Percentiles rank a stretch among this genome's conserved stretches.
These are phyloP conservation scores for Mortierella sp. DNA, from an alignment of 371 early-diverging fungal genomes.

Conservation along the genomic window DNA sequence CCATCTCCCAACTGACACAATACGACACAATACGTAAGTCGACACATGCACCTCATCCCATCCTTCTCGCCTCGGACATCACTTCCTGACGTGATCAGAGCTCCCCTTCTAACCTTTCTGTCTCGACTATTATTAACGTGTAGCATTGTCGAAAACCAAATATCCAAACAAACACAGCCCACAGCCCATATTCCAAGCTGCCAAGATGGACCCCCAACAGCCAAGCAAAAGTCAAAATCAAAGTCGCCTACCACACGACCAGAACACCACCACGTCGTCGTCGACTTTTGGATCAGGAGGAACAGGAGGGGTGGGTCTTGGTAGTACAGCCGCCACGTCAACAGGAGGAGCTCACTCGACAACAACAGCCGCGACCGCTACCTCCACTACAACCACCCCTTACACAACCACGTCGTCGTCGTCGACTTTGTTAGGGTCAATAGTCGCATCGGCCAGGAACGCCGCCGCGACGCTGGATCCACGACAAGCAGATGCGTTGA, in stretches of 20 bases:
- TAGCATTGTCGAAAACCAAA: neutral
- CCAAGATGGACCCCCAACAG: constrained; percentile 16
- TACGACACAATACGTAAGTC: constrained; percentile 2
- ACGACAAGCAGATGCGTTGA: constrained; percentile 21
- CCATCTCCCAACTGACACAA: neutral
- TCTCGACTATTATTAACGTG: constrained; percentile 6
- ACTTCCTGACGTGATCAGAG: neutral
- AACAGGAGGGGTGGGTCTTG: neutral
- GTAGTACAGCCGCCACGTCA: constrained; percentile 8
- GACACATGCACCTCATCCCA: neutral
- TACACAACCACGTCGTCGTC: neutral
- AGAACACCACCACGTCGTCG: neutral
- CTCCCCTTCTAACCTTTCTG: neutral
- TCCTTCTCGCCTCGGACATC: neutral
- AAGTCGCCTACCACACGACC: constrained; percentile 2
- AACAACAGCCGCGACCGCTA: neutral
- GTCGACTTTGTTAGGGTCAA: constrained; percentile 19
- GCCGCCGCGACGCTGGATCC: constrained; percentile 43
- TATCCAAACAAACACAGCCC: neutral
- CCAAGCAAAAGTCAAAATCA: neutral
- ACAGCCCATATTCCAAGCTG: neutral
- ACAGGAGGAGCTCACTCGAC: neutral
- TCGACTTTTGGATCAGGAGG: constrained; percentile 7
- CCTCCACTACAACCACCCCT: neutral
- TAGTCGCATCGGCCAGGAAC: constrained; percentile 29